Evolutionary conservation across 1,284 basidiomycete genomes (phyloP).

Genomic region (Exobasidium rhododendri): DNA sequence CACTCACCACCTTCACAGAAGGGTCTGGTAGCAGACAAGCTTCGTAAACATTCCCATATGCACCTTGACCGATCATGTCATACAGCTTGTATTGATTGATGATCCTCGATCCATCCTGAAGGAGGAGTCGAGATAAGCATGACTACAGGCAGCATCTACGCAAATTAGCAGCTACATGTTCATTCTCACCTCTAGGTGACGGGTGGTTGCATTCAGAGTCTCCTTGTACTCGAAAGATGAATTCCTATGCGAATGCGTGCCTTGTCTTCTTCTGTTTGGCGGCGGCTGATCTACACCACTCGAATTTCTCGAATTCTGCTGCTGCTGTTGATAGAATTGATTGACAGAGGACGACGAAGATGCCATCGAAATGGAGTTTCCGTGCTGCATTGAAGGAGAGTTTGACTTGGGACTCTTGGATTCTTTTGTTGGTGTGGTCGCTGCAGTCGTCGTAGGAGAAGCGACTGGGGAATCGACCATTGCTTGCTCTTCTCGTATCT

Average conservation of each 20-base stretch:
- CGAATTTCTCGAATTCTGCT: not conserved
- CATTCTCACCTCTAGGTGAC: constrained; percentile 28
- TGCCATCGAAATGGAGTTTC: not conserved
- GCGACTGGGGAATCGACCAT: not conserved
- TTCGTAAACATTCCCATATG: constrained; percentile 45
- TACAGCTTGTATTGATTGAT: constrained; percentile 53
- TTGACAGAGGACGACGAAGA: not conserved
- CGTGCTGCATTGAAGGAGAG: not conserved
- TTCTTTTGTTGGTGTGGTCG: not conserved
- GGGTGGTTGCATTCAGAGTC: constrained; percentile 48
- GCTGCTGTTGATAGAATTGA: constrained; percentile 10
- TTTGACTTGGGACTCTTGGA: not conserved
- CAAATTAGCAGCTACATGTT: not conserved
- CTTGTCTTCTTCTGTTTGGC: not conserved
- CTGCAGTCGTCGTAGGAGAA: not conserved
- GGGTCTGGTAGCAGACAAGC: constrained; percentile 35
- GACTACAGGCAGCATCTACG: not conserved
- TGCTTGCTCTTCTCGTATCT: not conserved
- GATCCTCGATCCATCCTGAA: constrained; percentile 41
- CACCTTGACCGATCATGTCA: constrained; percentile 44
- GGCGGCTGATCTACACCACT: constrained; percentile 3
- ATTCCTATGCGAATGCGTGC: constrained; percentile 3
- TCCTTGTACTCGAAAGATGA: constrained; percentile 26
- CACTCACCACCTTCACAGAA: constrained; percentile 18
- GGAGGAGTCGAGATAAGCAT: not conserved